These are phyloP conservation scores for Spathaspora hagerdaliae DNA, from an alignment of 805 yeast species.

Conservation along the genomic window DNA sequence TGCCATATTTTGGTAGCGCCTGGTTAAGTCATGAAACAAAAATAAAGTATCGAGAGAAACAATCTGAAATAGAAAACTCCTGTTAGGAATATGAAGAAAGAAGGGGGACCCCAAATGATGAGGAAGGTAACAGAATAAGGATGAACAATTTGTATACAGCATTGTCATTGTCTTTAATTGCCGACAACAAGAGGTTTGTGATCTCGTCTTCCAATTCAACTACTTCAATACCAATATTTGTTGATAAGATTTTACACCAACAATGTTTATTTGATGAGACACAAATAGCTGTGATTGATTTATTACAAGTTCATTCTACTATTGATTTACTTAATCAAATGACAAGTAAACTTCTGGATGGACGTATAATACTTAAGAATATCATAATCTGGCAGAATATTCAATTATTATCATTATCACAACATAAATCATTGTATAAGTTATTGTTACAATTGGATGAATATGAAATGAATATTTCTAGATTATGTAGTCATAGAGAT, in stretches of 20 bases:
- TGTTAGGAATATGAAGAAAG: no score
- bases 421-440: conserved; percentile 14
- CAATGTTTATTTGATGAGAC: conserved; percentile 5
- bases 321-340: conserved; percentile 3
- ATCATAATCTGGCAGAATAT: conserved; percentile 16
- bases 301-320: conserved; percentile 1
- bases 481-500: background rate
- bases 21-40: no score
- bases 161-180: conserved; percentile 15
- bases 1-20: no score
- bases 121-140: no score
- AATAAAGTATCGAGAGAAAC: no score
- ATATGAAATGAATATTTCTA: conserved; percentile 15
- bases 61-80: no score
- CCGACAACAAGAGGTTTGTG: conserved; percentile 14
- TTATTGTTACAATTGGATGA: conserved; percentile 17
- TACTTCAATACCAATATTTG: conserved; percentile 3
- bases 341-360: background rate
- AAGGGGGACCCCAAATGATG: no score
- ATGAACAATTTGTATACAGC: conserved; percentile 20
- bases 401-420: conserved; percentile 7
- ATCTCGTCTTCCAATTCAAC: conserved; percentile 8
- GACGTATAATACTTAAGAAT: conserved; percentile 4
- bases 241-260: conserved; percentile 4
- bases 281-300: conserved; percentile 10